These are phyloP conservation scores for Byssothecium circinans DNA, from an alignment of 2,329 filamentous ascomycete species.

Conservation along the genomic window DNA sequence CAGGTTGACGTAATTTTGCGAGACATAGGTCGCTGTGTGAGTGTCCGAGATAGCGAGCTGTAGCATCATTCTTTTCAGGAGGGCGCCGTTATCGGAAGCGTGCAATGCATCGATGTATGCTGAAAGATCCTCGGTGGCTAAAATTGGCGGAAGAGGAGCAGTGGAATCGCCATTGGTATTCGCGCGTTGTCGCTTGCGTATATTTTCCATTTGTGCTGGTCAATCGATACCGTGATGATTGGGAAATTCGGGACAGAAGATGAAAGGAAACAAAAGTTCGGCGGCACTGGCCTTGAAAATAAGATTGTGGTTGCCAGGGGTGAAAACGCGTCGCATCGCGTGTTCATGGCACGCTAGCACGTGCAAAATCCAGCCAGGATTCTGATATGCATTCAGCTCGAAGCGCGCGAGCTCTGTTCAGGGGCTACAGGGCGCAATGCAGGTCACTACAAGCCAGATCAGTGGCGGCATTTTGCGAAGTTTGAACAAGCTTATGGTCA, in stretches of 20 bases:
- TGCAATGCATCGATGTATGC: not conserved
- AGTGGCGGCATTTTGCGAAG: constrained; percentile 29
- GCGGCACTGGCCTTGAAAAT: too few species aligned
- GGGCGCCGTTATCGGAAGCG: not conserved
- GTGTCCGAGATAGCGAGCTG: not conserved
- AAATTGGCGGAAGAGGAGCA: not conserved
- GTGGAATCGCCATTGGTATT: too few species aligned
- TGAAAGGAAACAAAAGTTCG: too few species aligned
- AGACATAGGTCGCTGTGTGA: not conserved
- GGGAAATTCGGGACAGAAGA: too few species aligned
- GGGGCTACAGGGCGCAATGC: constrained; percentile 34
- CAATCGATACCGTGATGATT: too few species aligned
- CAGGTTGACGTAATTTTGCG: not conserved
- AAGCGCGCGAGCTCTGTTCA: constrained; percentile 35
- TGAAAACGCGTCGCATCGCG: too few species aligned
- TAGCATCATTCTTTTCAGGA: not conserved
- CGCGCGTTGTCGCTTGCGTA: too few species aligned
- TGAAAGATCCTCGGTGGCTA: not conserved
- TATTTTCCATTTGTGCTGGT: too few species aligned
- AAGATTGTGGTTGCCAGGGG: too few species aligned
- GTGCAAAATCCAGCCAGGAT: constrained; percentile 22
- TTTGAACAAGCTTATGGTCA: constrained; percentile 29
- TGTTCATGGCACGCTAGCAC: too few species aligned
- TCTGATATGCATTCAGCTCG: too few species aligned
- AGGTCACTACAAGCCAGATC: constrained; percentile 31